phyloP scores from a whole-genome alignment of 495 filamentous ascomycete species.

The Penicilliopsis zonata region DNA sequence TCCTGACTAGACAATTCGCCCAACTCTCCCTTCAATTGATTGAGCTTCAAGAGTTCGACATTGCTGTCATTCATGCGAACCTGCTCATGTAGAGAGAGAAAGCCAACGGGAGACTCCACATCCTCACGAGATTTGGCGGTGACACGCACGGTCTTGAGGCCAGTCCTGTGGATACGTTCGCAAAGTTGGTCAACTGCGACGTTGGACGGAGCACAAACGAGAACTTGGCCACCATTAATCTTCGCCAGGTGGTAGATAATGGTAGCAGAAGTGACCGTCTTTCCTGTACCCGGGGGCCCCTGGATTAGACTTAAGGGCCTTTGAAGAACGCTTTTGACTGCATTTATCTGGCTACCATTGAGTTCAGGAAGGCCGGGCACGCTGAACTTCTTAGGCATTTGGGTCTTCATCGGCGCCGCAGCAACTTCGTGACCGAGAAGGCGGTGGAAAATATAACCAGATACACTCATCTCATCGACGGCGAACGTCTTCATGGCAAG shows the following conservation, averaged over 20 bases:
- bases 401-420: constrained; percentile 91
- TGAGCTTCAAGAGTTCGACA: constrained; percentile 80
- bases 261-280: constrained; percentile 98
- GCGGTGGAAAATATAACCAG: constrained; percentile 97
- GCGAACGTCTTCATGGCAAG: constrained; percentile 99
- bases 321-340: constrained; percentile 89
- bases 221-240: constrained; percentile 85
- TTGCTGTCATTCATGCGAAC: constrained; percentile 96
- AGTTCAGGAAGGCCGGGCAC: constrained; percentile 92
- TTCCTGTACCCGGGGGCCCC: constrained; percentile 92
- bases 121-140: constrained; percentile 98
- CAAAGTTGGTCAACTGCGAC: constrained; percentile 98
- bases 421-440: constrained; percentile 93
- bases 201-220: constrained; percentile 97
- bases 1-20: constrained; percentile 93
- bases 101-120: constrained; percentile 91
- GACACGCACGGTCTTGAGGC: constrained; percentile 92
- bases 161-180: constrained; percentile 90
- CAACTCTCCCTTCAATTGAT: constrained; percentile 80
- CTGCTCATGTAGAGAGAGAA: constrained; percentile 91
- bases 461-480: constrained; percentile 95
- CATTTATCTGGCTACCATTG: constrained; percentile 91
- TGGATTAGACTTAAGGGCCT: constrained; percentile 93
- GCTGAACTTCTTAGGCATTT: constrained; percentile 92
- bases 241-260: constrained; percentile 97